These are phyloP conservation scores for Emmonsiellopsis sp. DNA, from an alignment of 2,329 filamentous ascomycete genomes.

Conservation along the genomic window DNA sequence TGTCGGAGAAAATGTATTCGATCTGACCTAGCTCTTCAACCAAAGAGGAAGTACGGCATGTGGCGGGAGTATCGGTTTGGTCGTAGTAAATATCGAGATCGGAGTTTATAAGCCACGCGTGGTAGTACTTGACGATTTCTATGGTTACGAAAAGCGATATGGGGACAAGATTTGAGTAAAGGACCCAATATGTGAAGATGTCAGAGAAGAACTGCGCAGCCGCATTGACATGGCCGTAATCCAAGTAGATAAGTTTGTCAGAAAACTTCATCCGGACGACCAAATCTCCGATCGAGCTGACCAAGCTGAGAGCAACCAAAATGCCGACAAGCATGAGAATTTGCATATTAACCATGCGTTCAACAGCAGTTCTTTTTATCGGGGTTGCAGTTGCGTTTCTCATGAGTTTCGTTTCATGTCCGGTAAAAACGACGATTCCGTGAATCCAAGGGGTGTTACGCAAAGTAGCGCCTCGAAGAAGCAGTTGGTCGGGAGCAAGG, in stretches of 20 bases:
- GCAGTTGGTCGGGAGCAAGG: conserved; percentile 74
- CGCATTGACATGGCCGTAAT: conserved; percentile 56
- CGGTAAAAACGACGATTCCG: conserved; percentile 91
- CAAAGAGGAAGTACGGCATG: conserved; percentile 89
- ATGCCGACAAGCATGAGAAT: conserved; percentile 85
- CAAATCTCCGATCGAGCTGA: conserved; percentile 86
- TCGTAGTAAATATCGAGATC: conserved; percentile 98
- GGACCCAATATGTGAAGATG: conserved; percentile 95
- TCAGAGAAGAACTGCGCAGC: conserved; percentile 81
- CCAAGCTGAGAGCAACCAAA: conserved; percentile 71
- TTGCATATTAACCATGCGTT: conserved; percentile 85
- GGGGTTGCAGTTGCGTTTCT: conserved; percentile 93
- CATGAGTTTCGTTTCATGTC: conserved; percentile 98
- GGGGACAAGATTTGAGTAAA: conserved; percentile 92
- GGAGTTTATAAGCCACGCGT: conserved; percentile 94
- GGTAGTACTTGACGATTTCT: conserved; percentile 96
- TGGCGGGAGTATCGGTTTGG: conserved; percentile 87
- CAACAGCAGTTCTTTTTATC: conserved; percentile 95
- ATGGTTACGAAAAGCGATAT: conserved; percentile 97
- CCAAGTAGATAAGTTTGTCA: conserved; percentile 61
- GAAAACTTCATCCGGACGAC: conserved; percentile 60
- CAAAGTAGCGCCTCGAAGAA: conserved; percentile 85
- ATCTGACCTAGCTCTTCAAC: conserved; percentile 98
- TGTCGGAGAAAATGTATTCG: conserved; percentile 97
- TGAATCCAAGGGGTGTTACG: conserved; percentile 97